Evolutionary conservation across 2,329 filamentous ascomycete genomes (phyloP), one percentile per base, ranked within the genome.

Genomic region (Myotisia sp.): DNA sequence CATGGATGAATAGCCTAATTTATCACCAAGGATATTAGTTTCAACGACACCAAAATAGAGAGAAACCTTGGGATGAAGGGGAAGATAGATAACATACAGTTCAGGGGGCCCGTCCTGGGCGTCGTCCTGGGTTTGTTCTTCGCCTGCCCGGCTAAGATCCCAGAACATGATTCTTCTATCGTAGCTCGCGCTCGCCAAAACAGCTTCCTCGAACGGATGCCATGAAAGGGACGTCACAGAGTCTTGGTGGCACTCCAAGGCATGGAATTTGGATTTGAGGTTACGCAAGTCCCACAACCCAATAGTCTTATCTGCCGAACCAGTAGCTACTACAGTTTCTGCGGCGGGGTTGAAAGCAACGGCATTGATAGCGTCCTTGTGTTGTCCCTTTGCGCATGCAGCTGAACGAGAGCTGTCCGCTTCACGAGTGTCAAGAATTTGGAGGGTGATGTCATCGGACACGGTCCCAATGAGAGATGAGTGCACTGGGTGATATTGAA

Each of bases 241-340:
- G 49, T 92, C 85, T 38, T 71, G 74, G 58, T 98, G 90, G 29
- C 82, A 83, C 53, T 92, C 82, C 2, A 94, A 70, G 1, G 79
- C 79, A 63, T 98, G 87, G 3, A 95, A 70, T 60, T 87, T 92
- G 44, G 81, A 74, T 54, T 84, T 86, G 38, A 92, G 71, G 51
- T 92, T 92, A 44, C 90, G 78, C 40, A 98, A 62, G 61, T 98
- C 90, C 85, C 90, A 98, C 37, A 98, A 70, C 7, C 80, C 87
- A 41, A 98, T 82, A 0, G 85, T 90, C 63, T 93, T 92, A 56
- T 98, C 90, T 1, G 83, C 85, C 18, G 87, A 95, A 2, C 84
- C 90, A 0, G 90, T 95, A 6, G 86, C 90, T 24, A 98, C 68
- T 23, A 93, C 70, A 22, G 80, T 82, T 52, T 98, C 87, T n/a